Evolutionary conservation across 768 basidiomycete species (phyloP).

Genomic region (Fibroporia radiculosa): DNA sequence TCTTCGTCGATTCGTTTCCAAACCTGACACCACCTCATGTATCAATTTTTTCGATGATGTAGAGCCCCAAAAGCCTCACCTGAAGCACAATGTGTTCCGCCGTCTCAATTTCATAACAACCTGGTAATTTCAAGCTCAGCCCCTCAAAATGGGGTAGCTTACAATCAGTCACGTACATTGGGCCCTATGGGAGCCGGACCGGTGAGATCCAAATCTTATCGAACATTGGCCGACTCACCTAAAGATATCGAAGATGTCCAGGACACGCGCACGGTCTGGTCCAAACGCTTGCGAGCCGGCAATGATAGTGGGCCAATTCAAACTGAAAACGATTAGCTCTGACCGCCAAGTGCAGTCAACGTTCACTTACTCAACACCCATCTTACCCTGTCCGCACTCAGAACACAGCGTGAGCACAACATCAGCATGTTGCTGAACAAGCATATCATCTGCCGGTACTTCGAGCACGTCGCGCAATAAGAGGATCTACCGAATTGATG

Average conservation of each 20-base stretch:
- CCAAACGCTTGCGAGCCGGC: constrained; percentile 23
- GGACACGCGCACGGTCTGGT: constrained; percentile 17
- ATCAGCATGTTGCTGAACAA: constrained; percentile 23
- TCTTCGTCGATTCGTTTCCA: constrained; percentile 29
- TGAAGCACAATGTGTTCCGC: constrained; percentile 26
- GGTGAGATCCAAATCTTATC: constrained; percentile 4
- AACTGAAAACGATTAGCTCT: constrained; percentile 8
- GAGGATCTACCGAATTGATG: constrained; percentile 19
- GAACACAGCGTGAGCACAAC: constrained; percentile 22
- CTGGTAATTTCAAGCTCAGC: constrained; percentile 9
- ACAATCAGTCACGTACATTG: constrained; percentile 15
- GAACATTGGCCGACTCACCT: constrained; percentile 15
- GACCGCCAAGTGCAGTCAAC: neutral
- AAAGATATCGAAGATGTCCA: constrained; percentile 23
- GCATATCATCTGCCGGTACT: constrained; percentile 18
- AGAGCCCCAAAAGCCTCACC: constrained; percentile 15
- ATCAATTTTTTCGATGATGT: constrained; percentile 13
- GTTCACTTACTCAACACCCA: constrained; percentile 26
- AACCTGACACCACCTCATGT: constrained; percentile 17
- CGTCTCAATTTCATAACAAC: constrained; percentile 32
- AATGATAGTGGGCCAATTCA: constrained; percentile 27
- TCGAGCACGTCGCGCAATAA: constrained; percentile 27
- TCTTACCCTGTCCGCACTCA: constrained; percentile 22
- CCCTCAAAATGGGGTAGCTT: neutral
- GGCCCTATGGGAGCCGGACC: constrained; percentile 14